Conservation (phyloP, 2,329 filamentous ascomycete genomes). For the Aspergillus terreus region DNA sequence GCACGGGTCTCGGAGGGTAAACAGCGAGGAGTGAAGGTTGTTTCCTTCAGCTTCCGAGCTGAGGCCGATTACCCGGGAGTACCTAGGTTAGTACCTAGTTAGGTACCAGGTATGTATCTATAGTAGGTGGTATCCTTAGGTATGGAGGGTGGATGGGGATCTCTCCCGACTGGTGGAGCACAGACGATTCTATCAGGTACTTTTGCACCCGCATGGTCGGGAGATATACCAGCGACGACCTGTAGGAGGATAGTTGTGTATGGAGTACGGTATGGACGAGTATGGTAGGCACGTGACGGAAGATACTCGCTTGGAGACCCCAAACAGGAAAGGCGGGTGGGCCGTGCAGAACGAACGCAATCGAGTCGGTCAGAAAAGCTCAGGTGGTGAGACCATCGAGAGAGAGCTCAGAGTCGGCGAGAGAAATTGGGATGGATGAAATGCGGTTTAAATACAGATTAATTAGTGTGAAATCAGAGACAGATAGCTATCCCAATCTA, state of each 20-base stretch:
- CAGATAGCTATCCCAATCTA: no score
- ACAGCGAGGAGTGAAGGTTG: not conserved
- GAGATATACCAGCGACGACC: not conserved
- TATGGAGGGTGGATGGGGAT: not conserved
- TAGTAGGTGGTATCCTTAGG: no score
- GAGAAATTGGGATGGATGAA: no score
- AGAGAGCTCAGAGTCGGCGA: not conserved
- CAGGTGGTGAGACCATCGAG: not conserved
- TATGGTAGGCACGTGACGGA: constrained; percentile 10
- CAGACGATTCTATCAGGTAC: no score
- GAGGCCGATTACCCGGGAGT: not conserved
- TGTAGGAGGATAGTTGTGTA: not conserved
- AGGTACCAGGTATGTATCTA: no score
- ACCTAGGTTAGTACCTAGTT: no score
- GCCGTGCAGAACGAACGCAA: constrained; percentile 13
- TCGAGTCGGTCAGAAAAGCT: not conserved
- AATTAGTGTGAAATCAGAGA: no score
- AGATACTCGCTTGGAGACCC: constrained; percentile 12
- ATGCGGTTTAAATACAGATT: no score
- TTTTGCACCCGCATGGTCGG: no score
- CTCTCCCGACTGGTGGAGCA: no score
- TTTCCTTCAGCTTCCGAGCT: not conserved
- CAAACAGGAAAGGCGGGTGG: constrained; percentile 11
- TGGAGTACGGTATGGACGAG: not conserved
- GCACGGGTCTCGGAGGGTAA: no score